Conservation (phyloP, 2,329 filamentous ascomycete species). For the Colletotrichum tropicicola region DNA sequence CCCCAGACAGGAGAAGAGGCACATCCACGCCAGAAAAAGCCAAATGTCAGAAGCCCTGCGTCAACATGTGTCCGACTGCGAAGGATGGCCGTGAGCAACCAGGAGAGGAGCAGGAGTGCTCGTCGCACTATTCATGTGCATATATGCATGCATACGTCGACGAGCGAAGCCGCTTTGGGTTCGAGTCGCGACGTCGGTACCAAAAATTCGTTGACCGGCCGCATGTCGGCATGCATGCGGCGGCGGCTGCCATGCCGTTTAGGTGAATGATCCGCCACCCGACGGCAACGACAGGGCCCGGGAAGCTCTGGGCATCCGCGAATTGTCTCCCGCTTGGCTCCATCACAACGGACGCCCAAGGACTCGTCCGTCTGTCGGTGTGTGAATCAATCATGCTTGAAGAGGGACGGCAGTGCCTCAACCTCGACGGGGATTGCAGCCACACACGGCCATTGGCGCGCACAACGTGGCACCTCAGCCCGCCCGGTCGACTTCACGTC, state of each 20-base stretch:
- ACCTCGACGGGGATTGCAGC: too few relatives aligned
- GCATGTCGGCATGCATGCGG: conserved; percentile 10
- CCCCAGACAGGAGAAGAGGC: too few relatives aligned
- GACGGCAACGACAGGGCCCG: conserved; percentile 8
- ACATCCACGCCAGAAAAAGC: background rate
- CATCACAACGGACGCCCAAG: too few relatives aligned
- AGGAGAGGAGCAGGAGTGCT: too few relatives aligned
- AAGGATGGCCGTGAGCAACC: background rate
- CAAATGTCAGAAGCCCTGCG: background rate
- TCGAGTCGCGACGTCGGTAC: conserved; percentile 28
- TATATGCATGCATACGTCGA: conserved; percentile 18
- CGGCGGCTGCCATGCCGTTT: background rate
- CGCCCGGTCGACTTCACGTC: too few relatives aligned
- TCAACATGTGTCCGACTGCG: conserved; percentile 7
- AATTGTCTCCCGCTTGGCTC: too few relatives aligned
- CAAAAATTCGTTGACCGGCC: conserved; percentile 14
- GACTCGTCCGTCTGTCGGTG: too few relatives aligned
- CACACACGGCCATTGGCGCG: too few relatives aligned
- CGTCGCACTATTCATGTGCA: conserved; percentile 12
- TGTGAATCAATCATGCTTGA: too few relatives aligned
- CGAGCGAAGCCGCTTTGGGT: conserved; percentile 24
- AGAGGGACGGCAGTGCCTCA: too few relatives aligned
- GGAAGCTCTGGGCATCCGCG: too few relatives aligned
- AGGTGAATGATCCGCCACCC: background rate
- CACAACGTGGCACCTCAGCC: too few relatives aligned